These are phyloP conservation scores for Atalantia buxifolia DNA, from an alignment of 345 rosid species.

Conservation along the genomic window DNA sequence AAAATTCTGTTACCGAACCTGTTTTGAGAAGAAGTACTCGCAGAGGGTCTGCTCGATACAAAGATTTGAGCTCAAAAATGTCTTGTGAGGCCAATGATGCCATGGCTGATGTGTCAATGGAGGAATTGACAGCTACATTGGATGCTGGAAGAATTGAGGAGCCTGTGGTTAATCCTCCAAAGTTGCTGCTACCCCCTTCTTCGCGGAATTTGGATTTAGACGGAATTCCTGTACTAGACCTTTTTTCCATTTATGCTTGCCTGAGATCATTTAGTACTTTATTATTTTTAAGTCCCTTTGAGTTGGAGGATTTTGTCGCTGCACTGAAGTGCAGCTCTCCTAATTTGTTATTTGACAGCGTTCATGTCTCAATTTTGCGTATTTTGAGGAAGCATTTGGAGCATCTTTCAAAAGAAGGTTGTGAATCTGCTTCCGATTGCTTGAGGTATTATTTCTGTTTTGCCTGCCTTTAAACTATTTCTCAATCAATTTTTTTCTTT, in stretches of 20 bases:
- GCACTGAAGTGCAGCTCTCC: slow-evolving; percentile 57
- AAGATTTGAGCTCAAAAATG: slow-evolving; percentile 20
- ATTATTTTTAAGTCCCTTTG: slow-evolving; percentile 89
- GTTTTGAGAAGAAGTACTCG: slow-evolving; percentile 89
- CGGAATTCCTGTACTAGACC: slow-evolving; percentile 55
- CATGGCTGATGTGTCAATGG: slow-evolving; percentile 51
- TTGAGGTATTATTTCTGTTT: slow-evolving; percentile 60
- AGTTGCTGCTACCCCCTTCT: slow-evolving; percentile 73
- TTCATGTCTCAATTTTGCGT: slow-evolving; percentile 80
- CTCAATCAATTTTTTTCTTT: background rate
- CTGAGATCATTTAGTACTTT: slow-evolving; percentile 84
- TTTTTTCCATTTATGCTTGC: slow-evolving; percentile 76
- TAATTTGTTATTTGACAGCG: slow-evolving; percentile 65
- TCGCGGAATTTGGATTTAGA: slow-evolving; percentile 56
- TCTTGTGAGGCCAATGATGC: slow-evolving; percentile 35
- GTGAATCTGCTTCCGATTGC: slow-evolving; percentile 74
- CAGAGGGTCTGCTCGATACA: slow-evolving; percentile 47
- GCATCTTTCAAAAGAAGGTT: slow-evolving; percentile 72
- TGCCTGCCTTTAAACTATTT: background rate
- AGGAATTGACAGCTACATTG: slow-evolving; percentile 37
- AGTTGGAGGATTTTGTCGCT: slow-evolving; percentile 77
- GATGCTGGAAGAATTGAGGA: slow-evolving; percentile 35
- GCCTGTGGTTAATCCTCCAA: slow-evolving; percentile 45
- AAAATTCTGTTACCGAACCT: slow-evolving; percentile 31
- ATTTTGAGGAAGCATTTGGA: slow-evolving; percentile 73